Percentiles rank a stretch among this genome's conserved stretches.
These are phyloP conservation scores for Didymella exigua DNA, from an alignment of 2,329 filamentous ascomycete species.

Conservation along the genomic window DNA sequence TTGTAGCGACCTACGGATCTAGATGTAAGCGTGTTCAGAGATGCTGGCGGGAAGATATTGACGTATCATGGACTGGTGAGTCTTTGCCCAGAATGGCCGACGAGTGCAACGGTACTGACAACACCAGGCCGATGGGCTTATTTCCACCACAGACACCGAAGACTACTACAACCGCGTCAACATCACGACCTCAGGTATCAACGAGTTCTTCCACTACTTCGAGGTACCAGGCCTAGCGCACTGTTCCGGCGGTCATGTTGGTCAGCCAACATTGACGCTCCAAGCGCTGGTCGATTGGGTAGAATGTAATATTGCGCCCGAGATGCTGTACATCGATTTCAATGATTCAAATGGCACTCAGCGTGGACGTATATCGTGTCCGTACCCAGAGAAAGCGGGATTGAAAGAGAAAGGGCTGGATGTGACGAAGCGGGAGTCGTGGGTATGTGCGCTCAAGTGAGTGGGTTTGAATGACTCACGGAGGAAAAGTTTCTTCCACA, in stretches of 20 bases:
- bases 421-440: background rate
- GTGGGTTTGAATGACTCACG: slow-evolving; percentile 1
- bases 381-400: background rate
- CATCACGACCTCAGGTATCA: background rate
- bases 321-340: slow-evolving; percentile 4
- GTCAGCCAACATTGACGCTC: slow-evolving; percentile 11
- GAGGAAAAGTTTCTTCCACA: slow-evolving; percentile 1
- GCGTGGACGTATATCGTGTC: background rate
- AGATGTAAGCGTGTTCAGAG: slow-evolving; percentile 18
- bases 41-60: slow-evolving; percentile 31
- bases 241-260: slow-evolving; percentile 16
- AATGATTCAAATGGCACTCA: background rate
- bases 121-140: background rate
- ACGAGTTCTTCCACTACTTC: background rate
- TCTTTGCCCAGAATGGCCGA: background rate
- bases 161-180: background rate
- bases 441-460: background rate
- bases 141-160: background rate
- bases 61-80: slow-evolving; percentile 27
- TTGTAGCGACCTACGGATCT: slow-evolving; percentile 19
- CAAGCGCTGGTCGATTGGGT: slow-evolving; percentile 21
- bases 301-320: slow-evolving; percentile 13
- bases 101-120: background rate
- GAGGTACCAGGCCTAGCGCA: slow-evolving; percentile 10
- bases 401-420: background rate